Evolutionary conservation across 441 rosid species (phyloP).

Genomic region (Brassica balearica): DNA sequence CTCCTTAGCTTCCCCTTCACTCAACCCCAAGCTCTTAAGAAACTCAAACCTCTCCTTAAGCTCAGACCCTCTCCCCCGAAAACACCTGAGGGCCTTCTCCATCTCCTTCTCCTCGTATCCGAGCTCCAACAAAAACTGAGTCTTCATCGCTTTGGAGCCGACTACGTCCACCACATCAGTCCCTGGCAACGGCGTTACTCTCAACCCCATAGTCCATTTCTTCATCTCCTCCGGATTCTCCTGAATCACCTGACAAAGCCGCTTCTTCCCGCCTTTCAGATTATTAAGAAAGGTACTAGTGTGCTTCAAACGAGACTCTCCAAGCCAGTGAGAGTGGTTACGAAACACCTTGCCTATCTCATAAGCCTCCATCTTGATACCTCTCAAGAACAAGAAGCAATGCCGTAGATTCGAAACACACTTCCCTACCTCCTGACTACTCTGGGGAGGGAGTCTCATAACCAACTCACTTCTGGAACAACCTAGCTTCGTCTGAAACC

Average conservation of each 20-base stretch:
- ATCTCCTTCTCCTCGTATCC: constrained; percentile 60
- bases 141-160: constrained; percentile 55
- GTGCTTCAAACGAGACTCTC: constrained; percentile 61
- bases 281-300: constrained; percentile 54
- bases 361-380: constrained; percentile 64
- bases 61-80: constrained; percentile 71
- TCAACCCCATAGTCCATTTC: constrained; percentile 61
- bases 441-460: constrained; percentile 53
- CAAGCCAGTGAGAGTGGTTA: constrained; percentile 54
- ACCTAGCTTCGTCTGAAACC: constrained; percentile 67
- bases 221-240: constrained; percentile 71
- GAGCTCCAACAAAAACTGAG: constrained; percentile 57
- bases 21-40: constrained; percentile 61
- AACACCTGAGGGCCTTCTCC: constrained; percentile 53
- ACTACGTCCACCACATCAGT: constrained; percentile 41
- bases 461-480: constrained; percentile 50
- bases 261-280: constrained; percentile 63
- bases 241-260: constrained; percentile 63
- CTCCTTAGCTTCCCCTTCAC: constrained; percentile 53
- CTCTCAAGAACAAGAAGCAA: constrained; percentile 58
- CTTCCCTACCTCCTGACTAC: constrained; percentile 39
- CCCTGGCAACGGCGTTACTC: constrained; percentile 48
- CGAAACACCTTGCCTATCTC: constrained; percentile 59
- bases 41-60: constrained; percentile 74
- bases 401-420: constrained; percentile 65